phyloP scores from a whole-genome alignment of 2,329 filamentous ascomycete species.

The Trichoderma sp. region DNA sequence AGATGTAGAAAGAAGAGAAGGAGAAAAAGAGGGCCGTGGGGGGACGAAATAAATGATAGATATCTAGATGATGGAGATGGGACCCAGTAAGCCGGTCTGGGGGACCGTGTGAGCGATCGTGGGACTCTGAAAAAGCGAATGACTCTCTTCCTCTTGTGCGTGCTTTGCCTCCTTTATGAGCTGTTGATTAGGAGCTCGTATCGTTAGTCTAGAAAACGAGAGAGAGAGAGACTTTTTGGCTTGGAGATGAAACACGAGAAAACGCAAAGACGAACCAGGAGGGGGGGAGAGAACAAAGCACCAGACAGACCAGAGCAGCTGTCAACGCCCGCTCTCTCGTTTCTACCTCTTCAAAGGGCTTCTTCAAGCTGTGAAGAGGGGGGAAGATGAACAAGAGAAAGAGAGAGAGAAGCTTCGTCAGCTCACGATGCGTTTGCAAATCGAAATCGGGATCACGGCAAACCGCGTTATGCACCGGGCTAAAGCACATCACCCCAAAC shows the following conservation, averaged over 20 bases:
- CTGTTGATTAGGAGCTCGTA: background rate
- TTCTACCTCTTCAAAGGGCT: background rate
- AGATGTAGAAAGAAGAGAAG: background rate
- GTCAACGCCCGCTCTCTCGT: background rate
- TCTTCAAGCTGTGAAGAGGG: background rate
- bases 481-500: background rate
- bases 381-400: background rate
- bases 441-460: slow-evolving; percentile 15
- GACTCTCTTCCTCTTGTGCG: background rate
- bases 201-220: background rate
- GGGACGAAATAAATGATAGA: background rate
- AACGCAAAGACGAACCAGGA: background rate
- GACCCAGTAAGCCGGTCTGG: background rate
- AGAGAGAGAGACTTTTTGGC: background rate
- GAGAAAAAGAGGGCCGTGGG: background rate
- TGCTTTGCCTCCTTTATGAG: background rate
- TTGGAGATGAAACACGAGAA: background rate
- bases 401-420: background rate
- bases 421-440: background rate
- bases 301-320: background rate
- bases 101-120: background rate
- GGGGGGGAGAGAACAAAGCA: background rate
- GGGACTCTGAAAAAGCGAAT: background rate
- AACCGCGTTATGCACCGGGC: background rate
- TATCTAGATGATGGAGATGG: background rate